Evolutionary conservation across 495 filamentous ascomycete species (phyloP).

Genomic region (Podospora comata): DNA sequence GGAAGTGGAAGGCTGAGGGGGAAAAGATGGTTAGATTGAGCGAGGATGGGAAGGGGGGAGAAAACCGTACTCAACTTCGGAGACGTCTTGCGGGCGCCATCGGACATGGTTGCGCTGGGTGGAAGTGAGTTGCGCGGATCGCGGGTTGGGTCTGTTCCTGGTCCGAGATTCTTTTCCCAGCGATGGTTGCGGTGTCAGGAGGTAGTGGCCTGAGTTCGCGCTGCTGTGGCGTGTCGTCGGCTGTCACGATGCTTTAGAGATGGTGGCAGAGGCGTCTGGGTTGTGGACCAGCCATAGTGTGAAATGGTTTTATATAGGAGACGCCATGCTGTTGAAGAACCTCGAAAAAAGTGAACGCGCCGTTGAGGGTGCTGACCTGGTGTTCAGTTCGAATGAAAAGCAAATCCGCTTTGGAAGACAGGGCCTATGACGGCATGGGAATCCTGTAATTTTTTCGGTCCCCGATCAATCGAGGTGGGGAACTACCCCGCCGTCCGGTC

Average conservation of each 20-base stretch:
- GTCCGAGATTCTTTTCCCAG: neutral
- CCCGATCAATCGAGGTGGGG: neutral
- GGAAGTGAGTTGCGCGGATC: neutral
- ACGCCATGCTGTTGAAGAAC: constrained; percentile 7
- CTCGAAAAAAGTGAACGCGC: neutral
- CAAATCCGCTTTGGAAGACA: neutral
- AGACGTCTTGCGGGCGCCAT: constrained; percentile 34
- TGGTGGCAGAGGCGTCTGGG: neutral
- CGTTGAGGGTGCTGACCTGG: constrained; percentile 4
- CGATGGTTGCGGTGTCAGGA: neutral
- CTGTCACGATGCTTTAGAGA: neutral
- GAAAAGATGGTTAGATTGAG: neutral
- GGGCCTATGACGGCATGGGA: constrained; percentile 22
- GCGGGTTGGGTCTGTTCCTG: neutral
- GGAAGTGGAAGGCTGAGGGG: constrained; percentile 69
- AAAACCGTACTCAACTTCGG: constrained; percentile 35
- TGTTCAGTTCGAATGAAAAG: constrained; percentile 9
- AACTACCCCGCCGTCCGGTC: constrained; percentile 8
- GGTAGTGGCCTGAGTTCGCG: neutral
- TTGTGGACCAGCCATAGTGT: constrained; percentile 18
- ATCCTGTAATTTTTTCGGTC: constrained; percentile 9
- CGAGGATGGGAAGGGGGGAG: neutral
- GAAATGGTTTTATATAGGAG: constrained; percentile 4
- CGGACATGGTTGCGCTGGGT: constrained; percentile 32
- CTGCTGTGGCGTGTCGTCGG: neutral